phyloP scores from a whole-genome alignment of 495 filamentous ascomycete genomes.

The Parmelia sp. region DNA sequence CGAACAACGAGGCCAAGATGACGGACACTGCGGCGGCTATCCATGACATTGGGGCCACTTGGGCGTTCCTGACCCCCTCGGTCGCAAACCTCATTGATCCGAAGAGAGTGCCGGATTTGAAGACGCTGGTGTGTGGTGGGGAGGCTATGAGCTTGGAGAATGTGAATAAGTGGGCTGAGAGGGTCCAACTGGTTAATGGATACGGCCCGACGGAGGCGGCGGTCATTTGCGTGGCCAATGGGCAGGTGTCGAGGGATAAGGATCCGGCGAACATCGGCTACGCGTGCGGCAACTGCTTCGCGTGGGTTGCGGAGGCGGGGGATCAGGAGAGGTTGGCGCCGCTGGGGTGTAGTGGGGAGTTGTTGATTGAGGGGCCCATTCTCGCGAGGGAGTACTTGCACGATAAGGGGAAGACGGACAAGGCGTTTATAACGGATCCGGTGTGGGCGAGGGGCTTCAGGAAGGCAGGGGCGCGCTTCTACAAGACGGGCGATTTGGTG shows the following conservation, averaged over 20 bases:
- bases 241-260: slow-evolving; percentile 20
- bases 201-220: slow-evolving; percentile 55
- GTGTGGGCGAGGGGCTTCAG: slow-evolving; percentile 29
- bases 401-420: slow-evolving; percentile 45
- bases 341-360: slow-evolving; percentile 49
- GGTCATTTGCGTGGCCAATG: slow-evolving; percentile 31
- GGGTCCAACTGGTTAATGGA: slow-evolving; percentile 46
- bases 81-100: slow-evolving; percentile 47
- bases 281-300: slow-evolving; percentile 37
- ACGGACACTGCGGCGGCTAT: slow-evolving; percentile 47
- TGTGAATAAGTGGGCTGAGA: slow-evolving; percentile 49
- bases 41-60: slow-evolving; percentile 42
- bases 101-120: slow-evolving; percentile 38
- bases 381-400: slow-evolving; percentile 50
- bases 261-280: slow-evolving; percentile 44
- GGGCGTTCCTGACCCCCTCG: slow-evolving; percentile 49
- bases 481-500: slow-evolving; percentile 33
- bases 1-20: slow-evolving; percentile 50
- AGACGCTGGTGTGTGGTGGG: slow-evolving; percentile 41
- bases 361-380: slow-evolving; percentile 44
- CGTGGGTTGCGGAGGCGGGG: slow-evolving; percentile 52
- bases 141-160: slow-evolving; percentile 45
- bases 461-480: too few relatives aligned
- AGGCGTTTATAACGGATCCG: slow-evolving; percentile 40
- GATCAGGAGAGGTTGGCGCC: slow-evolving; percentile 44